Evolutionary conservation across 768 basidiomycete genomes (phyloP).

Genomic region (Trametes elegans): DNA sequence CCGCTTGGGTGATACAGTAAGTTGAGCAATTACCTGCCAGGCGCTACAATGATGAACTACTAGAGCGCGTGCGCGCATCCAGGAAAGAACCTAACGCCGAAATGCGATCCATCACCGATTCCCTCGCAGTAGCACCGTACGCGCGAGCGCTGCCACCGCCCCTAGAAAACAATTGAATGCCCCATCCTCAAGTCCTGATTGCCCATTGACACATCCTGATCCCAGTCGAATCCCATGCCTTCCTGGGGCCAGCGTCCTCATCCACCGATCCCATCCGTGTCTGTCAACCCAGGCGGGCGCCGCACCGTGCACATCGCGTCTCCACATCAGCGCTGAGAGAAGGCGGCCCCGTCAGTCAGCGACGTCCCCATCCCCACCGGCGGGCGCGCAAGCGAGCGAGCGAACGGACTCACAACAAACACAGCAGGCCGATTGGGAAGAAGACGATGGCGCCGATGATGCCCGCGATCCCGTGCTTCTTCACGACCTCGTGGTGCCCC

Average conservation of each 20-base stretch:
- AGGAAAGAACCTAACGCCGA: no score
- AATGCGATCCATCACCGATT: no score
- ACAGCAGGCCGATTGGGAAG: slow-evolving; percentile 26
- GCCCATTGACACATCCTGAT: no score
- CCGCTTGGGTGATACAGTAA: no score
- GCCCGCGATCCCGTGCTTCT: slow-evolving; percentile 21
- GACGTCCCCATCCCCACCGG: no score
- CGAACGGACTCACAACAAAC: slow-evolving; percentile 21
- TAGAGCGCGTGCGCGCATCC: background rate
- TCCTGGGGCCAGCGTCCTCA: background rate
- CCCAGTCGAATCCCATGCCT: no score
- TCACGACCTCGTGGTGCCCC: slow-evolving; percentile 23
- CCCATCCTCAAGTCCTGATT: no score
- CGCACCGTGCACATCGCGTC: slow-evolving; percentile 28
- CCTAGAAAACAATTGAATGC: no score
- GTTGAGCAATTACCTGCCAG: no score
- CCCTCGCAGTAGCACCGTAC: no score
- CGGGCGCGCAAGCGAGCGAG: no score
- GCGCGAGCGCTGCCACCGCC: no score
- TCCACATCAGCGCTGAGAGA: slow-evolving; percentile 6
- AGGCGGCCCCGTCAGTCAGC: background rate
- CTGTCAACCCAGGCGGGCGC: slow-evolving; percentile 1
- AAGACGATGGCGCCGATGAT: slow-evolving; percentile 24
- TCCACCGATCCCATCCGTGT: background rate
- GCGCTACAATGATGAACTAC: background rate